Percentiles rank a stretch among this genome's conserved stretches.
phyloP scores from a whole-genome alignment of 345 rosid genomes.

The Bruguiera parviflora region DNA sequence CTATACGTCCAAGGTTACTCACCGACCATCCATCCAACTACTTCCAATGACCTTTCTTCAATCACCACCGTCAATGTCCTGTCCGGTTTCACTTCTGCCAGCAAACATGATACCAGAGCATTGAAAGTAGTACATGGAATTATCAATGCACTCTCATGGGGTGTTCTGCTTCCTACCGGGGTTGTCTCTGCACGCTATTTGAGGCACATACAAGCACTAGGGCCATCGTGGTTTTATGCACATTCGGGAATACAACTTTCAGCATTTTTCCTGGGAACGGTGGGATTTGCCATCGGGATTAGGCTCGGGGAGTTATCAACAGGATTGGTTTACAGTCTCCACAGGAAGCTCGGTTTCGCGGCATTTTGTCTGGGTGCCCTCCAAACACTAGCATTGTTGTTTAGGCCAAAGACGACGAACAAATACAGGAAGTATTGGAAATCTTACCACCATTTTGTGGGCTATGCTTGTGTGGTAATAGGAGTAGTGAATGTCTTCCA shows the following conservation, averaged over 20 bases:
- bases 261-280: conserved; percentile 56
- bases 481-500: conserved; percentile 97
- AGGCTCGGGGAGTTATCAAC: conserved; percentile 66
- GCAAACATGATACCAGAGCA: conserved; percentile 18
- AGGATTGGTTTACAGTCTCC: conserved; percentile 65
- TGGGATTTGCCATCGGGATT: conserved; percentile 73
- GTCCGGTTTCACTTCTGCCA: conserved; percentile 48
- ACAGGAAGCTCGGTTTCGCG: conserved; percentile 73
- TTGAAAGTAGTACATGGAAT: conserved; percentile 56
- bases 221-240: conserved; percentile 85
- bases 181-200: conserved; percentile 69
- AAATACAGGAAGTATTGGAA: conserved; percentile 92
- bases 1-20: conserved; percentile 95
- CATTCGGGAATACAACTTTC: conserved; percentile 68
- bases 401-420: conserved; percentile 82
- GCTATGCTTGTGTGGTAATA: conserved; percentile 79
- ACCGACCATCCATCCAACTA: conserved; percentile 93
- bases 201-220: conserved; percentile 58
- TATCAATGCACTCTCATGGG: conserved; percentile 76
- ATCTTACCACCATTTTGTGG: conserved; percentile 93
- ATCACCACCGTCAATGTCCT: conserved; percentile 64
- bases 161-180: conserved; percentile 67
- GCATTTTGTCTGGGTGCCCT: conserved; percentile 53
- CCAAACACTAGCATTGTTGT: conserved; percentile 78
- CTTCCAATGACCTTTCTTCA: conserved; percentile 75